Base-by-base conservation (phyloP, 2,329 filamentous ascomycete genomes). In the Pseudocercospora fuligena region DNA sequence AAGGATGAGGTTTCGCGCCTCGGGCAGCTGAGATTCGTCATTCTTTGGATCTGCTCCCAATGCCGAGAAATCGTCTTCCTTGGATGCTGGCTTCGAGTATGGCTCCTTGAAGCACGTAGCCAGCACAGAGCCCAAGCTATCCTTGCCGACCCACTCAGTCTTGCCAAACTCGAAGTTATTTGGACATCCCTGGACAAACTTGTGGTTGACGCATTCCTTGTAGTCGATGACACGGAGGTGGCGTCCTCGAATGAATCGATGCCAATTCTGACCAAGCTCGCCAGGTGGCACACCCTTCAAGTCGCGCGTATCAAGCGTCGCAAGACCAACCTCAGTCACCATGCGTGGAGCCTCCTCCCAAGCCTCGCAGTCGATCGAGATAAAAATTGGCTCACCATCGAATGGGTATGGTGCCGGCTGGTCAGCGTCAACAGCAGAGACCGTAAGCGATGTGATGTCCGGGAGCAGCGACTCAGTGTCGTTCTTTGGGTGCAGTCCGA, bases 251-350 rank as follows among this genome's bases (percentile, higher is more conserved):
- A 97, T 90, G 60, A 84, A 78, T 0, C 81, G 73, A 70, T 87
- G 86, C 93, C 94, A 97, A 43, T 88, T 84, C 47, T 81, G 73
- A 2, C 89, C 92, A 27, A 82, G 78, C 2, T 81, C 73, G 0
- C 92, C 92, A 2, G 92, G 91, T 0, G 86, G 73, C 0, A 88
- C 68, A 7, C 78, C 80, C 0, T 79, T 73, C 23, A 93, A 78
- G 60, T 87, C 84, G 21, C 80, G 77, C 0, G 91, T 93, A 76
- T 98, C 93, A 0, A 98, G 83, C 2, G 90, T 89, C 1, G 92
- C 90, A 47, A 99, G 83, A 0, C 95, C 95, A 46, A 99, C 84
- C 78, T 99, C 95, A 0, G 94, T 97, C 66, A 98, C 85, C 12
- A 87, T 82, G 36, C 84, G 81, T 12, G 88, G 86, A 53, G 87